Evolutionary conservation across 2,329 filamentous ascomycete species (phyloP), one percentile per base, ranked within the genome.

Genomic region (Aulographum hederae): DNA sequence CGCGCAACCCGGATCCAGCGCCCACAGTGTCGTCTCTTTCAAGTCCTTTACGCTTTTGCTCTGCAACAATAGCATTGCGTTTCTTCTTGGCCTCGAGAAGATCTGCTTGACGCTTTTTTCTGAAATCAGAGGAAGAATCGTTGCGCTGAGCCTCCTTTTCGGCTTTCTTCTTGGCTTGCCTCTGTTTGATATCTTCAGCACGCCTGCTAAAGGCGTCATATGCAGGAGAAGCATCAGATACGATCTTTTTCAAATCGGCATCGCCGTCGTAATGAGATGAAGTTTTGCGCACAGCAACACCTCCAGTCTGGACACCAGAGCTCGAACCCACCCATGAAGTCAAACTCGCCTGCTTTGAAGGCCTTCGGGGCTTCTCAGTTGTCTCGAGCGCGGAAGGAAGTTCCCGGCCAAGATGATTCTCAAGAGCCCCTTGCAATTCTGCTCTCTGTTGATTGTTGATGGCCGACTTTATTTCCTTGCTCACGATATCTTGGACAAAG

Each of bases 401-500:
- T n/a, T n/a, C n/a, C n/a, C n/a, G 21, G 21, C 21, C 21, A n/a
- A n/a, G 8, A 25, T 25, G 21, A 25, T 8, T 25, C 21, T 31
- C 29, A 18, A 73, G 49, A 13, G 69, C 66, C 32, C 65, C 55
- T 32, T 69, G 62, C 31, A 95, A 61, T 53, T 93, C 80, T 8
- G 85, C 86, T 41, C 85, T 82, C 47, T 95, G 84, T 34, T 78
- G 73, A 21, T 70, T 68, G 10, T 69, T 79, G 41, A 95, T 57
- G 43, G 92, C 93, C 2, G 85, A 92, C 43, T 69, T 75, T 40
- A 75, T 67, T 14, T 63, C 57, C 35, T 65, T 63, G 37, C 68
- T 70, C 34, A 78, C 60, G 37, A 79, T 71, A 44, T 74, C 71
- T 33, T 68, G 64, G 40, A 86, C 73, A 40, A 68, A 71, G 19